phyloP scores from a whole-genome alignment of 2,329 filamentous ascomycete genomes.

The Phialocephala subalpina region DNA sequence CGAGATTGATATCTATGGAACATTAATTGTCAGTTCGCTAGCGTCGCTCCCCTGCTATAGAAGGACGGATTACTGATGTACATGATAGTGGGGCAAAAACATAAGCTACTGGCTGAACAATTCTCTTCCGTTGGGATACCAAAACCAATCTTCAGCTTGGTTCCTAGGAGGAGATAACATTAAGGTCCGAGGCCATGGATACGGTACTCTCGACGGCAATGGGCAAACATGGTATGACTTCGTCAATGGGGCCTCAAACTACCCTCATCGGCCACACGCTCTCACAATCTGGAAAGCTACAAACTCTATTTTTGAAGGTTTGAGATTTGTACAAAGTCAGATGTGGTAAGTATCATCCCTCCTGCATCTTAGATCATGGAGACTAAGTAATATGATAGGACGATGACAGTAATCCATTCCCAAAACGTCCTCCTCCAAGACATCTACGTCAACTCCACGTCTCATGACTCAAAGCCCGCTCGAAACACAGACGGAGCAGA shows the following conservation, averaged over 20 bases:
- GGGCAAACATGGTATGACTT: slow-evolving; percentile 67
- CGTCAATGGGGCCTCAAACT: slow-evolving; percentile 52
- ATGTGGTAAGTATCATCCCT: slow-evolving; percentile 60
- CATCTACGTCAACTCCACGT: slow-evolving; percentile 62
- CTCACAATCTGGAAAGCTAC: slow-evolving; percentile 59
- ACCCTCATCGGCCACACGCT: slow-evolving; percentile 56
- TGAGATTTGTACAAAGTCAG: slow-evolving; percentile 63
- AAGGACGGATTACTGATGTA: slow-evolving; percentile 33
- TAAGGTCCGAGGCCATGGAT: slow-evolving; percentile 55
- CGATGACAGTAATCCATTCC: slow-evolving; percentile 52
- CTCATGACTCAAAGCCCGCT: slow-evolving; percentile 52
- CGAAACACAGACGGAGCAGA: slow-evolving; percentile 58
- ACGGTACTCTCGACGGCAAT: slow-evolving; percentile 66
- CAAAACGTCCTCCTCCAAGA: slow-evolving; percentile 55
- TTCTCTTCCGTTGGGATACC: slow-evolving; percentile 59
- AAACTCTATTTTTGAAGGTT: slow-evolving; percentile 55
- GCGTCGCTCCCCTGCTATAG: neutral
- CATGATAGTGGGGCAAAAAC: slow-evolving; percentile 53
- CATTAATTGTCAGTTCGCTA: slow-evolving; percentile 48
- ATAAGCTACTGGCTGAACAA: slow-evolving; percentile 60
- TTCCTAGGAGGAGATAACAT: slow-evolving; percentile 61
- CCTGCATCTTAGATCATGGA: too few relatives aligned
- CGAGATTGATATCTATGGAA: slow-evolving; percentile 60
- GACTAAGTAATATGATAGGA: slow-evolving; percentile 38
- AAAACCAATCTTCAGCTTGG: slow-evolving; percentile 63